Percentiles rank a stretch among this genome's conserved stretches.
Conservation (phyloP, 75 land plant genomes). For the Selaginella tamariscina region DNA sequence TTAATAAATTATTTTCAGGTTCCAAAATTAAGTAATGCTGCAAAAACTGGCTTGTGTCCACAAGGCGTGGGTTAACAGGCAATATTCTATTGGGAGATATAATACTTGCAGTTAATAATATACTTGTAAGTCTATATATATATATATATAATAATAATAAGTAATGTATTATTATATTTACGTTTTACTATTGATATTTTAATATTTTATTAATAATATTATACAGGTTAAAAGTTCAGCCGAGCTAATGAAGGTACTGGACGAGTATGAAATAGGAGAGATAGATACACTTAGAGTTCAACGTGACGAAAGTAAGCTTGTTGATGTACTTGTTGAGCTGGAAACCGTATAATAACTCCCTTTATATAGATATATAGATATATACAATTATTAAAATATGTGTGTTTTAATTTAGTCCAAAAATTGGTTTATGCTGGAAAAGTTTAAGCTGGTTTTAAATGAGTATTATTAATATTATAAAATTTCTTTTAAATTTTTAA, state of each 20-base stretch:
- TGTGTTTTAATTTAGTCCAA: too few relatives aligned
- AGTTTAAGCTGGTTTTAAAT: too few relatives aligned
- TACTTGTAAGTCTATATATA: conserved; percentile 39
- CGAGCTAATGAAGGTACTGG: conserved; percentile 51
- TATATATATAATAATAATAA: neutral
- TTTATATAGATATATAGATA: too few relatives aligned
- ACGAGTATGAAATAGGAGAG: conserved; percentile 74
- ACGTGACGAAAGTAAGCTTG: conserved; percentile 37
- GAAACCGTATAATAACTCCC: too few relatives aligned
- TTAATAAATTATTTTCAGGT: conserved; percentile 43
- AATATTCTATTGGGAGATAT: conserved; percentile 88
- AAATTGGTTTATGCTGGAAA: too few relatives aligned
- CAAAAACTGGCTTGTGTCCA: conserved; percentile 70
- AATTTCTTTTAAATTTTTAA: too few relatives aligned
- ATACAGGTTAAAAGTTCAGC: conserved; percentile 61
- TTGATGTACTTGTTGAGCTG: conserved; percentile 53
- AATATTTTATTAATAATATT: conserved; percentile 1
- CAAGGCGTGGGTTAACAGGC: conserved; percentile 83
- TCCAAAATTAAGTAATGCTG: conserved; percentile 53
- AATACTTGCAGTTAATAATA: conserved; percentile 52
- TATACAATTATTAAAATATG: too few relatives aligned
- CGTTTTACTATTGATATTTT: neutral
- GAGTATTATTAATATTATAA: too few relatives aligned
- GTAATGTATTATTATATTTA: neutral
- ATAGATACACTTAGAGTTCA: conserved; percentile 50